Conservation (phyloP, 2,329 filamentous ascomycete genomes). For the Neopestalotiopsis sp. region DNA sequence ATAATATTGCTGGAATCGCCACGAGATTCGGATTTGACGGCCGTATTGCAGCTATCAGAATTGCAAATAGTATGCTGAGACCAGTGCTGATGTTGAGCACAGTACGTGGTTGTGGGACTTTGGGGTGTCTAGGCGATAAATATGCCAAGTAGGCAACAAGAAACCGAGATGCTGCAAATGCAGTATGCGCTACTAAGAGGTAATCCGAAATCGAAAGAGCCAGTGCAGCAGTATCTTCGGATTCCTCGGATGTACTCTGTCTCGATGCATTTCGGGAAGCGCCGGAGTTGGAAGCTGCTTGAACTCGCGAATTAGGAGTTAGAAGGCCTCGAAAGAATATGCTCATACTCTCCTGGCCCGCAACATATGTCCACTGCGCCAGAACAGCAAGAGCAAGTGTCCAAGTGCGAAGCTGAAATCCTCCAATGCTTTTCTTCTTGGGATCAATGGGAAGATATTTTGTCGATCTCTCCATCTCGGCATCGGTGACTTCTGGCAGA, state of each 20-base stretch:
- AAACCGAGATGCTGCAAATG: conserved; percentile 78
- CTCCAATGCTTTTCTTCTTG: conserved; percentile 52
- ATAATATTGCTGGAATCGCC: conserved; percentile 68
- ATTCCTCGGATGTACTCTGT: conserved; percentile 45
- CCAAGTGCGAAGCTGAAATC: conserved; percentile 60
- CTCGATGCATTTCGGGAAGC: conserved; percentile 38
- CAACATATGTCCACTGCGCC: conserved; percentile 81
- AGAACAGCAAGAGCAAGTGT: conserved; percentile 73
- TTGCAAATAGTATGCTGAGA: conserved; percentile 63
- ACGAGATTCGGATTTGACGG: conserved; percentile 54
- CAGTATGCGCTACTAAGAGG: conserved; percentile 73
- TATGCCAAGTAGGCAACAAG: conserved; percentile 69
- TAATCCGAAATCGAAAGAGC: conserved; percentile 66
- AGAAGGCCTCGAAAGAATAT: conserved; percentile 65
- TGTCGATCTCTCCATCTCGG: conserved; percentile 57
- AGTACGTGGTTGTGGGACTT: conserved; percentile 69
- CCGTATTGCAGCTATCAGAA: conserved; percentile 53
- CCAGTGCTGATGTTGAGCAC: conserved; percentile 68
- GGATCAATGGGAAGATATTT: conserved; percentile 55
- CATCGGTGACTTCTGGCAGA: conserved; percentile 64
- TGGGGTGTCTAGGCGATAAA: conserved; percentile 50
- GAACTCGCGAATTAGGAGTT: conserved; percentile 34
- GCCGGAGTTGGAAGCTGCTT: conserved; percentile 27
- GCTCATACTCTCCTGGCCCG: conserved; percentile 71
- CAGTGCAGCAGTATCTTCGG: conserved; percentile 49